Evolutionary conservation across 306 rosid species (phyloP).

Genomic region (Fragaria nilgerrensis): DNA sequence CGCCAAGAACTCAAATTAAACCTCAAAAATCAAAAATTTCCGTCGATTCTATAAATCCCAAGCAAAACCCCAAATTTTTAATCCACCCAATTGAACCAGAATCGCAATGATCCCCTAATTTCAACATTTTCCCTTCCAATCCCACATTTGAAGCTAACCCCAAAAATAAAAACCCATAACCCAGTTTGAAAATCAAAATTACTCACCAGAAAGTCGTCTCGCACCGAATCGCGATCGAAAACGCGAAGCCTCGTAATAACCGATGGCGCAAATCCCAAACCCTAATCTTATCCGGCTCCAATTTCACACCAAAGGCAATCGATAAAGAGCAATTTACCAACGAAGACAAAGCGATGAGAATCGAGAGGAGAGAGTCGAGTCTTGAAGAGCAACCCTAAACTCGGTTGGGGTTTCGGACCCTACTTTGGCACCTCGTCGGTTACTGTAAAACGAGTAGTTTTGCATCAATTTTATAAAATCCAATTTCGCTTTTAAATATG

Average conservation of each 20-base stretch:
- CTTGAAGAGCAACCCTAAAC: background rate
- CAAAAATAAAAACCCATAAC: background rate
- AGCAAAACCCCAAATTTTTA: background rate
- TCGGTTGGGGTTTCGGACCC: background rate
- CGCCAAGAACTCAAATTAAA: background rate
- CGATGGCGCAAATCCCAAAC: background rate
- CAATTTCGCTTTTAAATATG: background rate
- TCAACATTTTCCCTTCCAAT: background rate
- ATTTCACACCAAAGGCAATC: background rate
- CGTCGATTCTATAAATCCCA: background rate
- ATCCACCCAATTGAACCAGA: background rate
- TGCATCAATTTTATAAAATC: background rate
- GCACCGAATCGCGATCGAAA: background rate
- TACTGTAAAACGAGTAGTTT: background rate
- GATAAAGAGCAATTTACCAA: no score
- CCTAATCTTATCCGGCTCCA: background rate
- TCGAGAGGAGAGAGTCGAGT: background rate
- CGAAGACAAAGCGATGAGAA: constrained; percentile 1
- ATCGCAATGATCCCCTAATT: background rate
- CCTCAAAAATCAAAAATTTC: background rate
- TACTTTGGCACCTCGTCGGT: background rate
- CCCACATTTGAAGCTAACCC: background rate
- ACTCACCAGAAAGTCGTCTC: background rate
- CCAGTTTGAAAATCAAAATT: background rate
- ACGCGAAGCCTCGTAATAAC: background rate